Evolutionary conservation across 2,329 filamentous ascomycete genomes (phyloP), one percentile per base, ranked within the genome.

Genomic region (Neopestalotiopsis rosae): DNA sequence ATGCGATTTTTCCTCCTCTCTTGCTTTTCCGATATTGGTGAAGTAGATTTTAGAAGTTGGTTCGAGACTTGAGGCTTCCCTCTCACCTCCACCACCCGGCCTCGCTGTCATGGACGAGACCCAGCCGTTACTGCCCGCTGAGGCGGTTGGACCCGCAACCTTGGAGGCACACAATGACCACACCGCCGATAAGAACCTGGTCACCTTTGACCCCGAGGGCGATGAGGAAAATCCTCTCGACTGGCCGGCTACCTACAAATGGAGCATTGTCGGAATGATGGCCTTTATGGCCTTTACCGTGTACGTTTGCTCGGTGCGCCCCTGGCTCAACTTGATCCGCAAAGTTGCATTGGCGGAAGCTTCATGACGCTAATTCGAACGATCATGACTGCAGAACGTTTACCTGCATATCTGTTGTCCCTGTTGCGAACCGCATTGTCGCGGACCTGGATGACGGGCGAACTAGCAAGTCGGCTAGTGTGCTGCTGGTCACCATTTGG

Each of bases 401-500:
- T 71, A 89, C 86, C 6, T 89, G 87, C 76, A 86, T 88, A 68
- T 84, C 83, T 0, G 81, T 88, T 1, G 85, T 89, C 1, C 87
- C 87, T 0, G 80, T 89, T 64, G 86, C 87, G 6, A 80, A 78
- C 49, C 80, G 79, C 61, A 89, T 89, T 71, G 82, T 87, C 28
- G 72, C 78, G 1, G 87, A 89, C 68, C 81, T 85, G 62, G 76
- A 82, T 68, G 66, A 73, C 20, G 77, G 79, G n/a, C 71, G 75
- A 10, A 73, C 79, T 34, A 81, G 80, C 76, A 84, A 84, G 68
- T 83, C 85, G 0, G 81, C 86, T 17, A 84, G 81, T 72, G 85
- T 88, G 52, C 81, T 94, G 59, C 88, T 93, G 67, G 89, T 94
- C 9, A 92, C 90, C 0, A 89, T 93, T 69, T 91, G 91, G 84